Base-by-base conservation (phyloP, 305 asterid genomes). In the Fraxinus albicans region DNA sequence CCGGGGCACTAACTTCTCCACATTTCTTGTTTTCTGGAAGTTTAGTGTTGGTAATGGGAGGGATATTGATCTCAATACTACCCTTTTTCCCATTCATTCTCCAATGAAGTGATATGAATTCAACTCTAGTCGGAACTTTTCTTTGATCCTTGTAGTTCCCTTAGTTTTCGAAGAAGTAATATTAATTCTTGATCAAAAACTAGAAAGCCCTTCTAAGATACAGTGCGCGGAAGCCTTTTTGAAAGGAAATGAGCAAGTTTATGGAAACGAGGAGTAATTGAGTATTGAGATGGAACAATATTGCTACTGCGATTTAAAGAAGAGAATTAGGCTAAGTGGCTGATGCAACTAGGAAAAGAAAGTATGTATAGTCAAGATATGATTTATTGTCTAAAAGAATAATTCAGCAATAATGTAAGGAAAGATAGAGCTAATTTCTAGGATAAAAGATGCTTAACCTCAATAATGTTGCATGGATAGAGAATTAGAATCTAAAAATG, bases 61-160 rank as follows among this genome's bases (percentile, higher is more conserved):
- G 86, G 3, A 93, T 90, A 81, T 88, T 83, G 65, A 93, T 91
- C 81, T 88, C 89, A 73, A 87, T 21, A 31, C 91, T 88, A 76
- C 91, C 89, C 81, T 81, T 89, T 75, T 84, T 80, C 0, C 90
- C 94, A 85, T 87, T 90, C 97, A 93, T 91, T 89, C 88, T 91
- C 85, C 87, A 80, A 47, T 8, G 74, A 72, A 60, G 19, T 31
- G 12, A 47, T 50, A 50, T 13, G 60, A 80, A 50, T 36, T 19
- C 31, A 77, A 77, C 44, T 77, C 73, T 50, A 17, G 80, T 77
- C 29, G 80, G n/a, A 34, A 44, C 42, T 77, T 29, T 19, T 25
- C 69, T 7, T 63, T 53, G 36, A 35, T 80, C 10, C 12, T 31
- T 21, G 35, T 33, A 50, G 60, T 77, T 69, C 60, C 40, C 23